Conservation (phyloP, 2,329 filamentous ascomycete species). For the Exophiala calicioides region DNA sequence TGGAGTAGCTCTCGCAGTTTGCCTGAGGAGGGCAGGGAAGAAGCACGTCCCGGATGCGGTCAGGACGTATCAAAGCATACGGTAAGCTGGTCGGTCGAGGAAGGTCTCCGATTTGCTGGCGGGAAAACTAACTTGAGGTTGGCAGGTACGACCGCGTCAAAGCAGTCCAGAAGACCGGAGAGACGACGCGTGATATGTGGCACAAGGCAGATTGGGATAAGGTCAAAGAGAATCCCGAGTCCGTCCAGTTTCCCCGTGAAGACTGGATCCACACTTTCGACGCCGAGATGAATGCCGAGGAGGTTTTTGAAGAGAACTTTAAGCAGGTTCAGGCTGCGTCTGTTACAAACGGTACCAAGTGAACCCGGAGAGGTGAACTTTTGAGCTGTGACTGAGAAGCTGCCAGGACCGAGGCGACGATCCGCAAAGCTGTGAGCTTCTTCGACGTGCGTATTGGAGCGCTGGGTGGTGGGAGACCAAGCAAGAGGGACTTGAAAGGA, state of each 20-base stretch:
- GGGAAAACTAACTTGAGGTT: background rate
- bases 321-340: slow-evolving; percentile 9
- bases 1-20: slow-evolving; percentile 50
- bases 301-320: slow-evolving; percentile 37
- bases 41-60: slow-evolving; percentile 29
- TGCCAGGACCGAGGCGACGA: slow-evolving; percentile 6
- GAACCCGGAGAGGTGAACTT: background rate
- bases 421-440: slow-evolving; percentile 7
- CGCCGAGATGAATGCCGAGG: slow-evolving; percentile 50
- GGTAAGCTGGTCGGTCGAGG: slow-evolving; percentile 11
- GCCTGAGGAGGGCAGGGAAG: slow-evolving; percentile 37
- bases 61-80: slow-evolving; percentile 25
- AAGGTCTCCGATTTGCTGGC: no score
- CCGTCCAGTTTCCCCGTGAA: slow-evolving; percentile 40
- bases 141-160: slow-evolving; percentile 32
- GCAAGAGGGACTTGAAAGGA: no score
- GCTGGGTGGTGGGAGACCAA: no score
- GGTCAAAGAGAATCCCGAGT: slow-evolving; percentile 23
- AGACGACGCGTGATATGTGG: slow-evolving; percentile 31
- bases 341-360: slow-evolving; percentile 13
- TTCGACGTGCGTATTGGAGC: no score
- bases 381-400: slow-evolving; percentile 12
- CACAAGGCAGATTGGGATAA: slow-evolving; percentile 29
- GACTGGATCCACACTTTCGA: slow-evolving; percentile 54
- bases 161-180: slow-evolving; percentile 30